These are phyloP conservation scores for Termitomyces sp. DNA, from an alignment of 768 basidiomycete genomes.

Conservation along the genomic window DNA sequence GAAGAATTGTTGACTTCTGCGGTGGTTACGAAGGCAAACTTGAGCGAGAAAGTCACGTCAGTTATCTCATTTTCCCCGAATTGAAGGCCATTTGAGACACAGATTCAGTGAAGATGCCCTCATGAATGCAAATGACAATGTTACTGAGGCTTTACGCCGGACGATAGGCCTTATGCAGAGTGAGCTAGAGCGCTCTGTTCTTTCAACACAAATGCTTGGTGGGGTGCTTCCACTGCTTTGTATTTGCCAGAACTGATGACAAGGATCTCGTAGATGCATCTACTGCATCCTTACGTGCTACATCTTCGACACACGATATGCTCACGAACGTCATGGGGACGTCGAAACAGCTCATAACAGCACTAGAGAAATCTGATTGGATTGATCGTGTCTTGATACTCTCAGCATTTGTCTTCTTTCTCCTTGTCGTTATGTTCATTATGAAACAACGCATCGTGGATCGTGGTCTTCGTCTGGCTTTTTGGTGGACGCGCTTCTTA, in stretches of 20 bases:
- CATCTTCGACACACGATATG: conserved; percentile 72
- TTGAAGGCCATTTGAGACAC: neutral
- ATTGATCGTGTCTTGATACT: conserved; percentile 86
- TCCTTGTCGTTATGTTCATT: conserved; percentile 79
- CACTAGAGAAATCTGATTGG: conserved; percentile 88
- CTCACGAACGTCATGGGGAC: conserved; percentile 66
- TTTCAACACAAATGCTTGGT: conserved; percentile 85
- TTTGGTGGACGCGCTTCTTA: conserved; percentile 84
- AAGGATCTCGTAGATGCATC: conserved; percentile 56
- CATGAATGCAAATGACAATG: conserved; percentile 84
- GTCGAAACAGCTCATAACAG: conserved; percentile 81
- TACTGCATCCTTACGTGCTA: conserved; percentile 66
- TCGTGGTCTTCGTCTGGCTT: conserved; percentile 67
- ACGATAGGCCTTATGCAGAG: conserved; percentile 85
- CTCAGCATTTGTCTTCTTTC: conserved; percentile 75
- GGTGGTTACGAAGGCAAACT: conserved; percentile 34
- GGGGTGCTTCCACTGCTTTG: conserved; percentile 7
- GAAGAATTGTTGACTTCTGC: conserved; percentile 65
- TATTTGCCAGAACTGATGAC: neutral
- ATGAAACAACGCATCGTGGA: conserved; percentile 85
- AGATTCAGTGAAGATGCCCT: conserved; percentile 67
- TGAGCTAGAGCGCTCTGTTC: conserved; percentile 86
- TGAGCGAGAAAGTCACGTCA: conserved; percentile 59
- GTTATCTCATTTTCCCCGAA: conserved; percentile 20
- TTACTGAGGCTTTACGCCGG: conserved; percentile 82